Evolutionary conservation across 768 basidiomycete species (phyloP).

Genomic region (Lactifluus subvellereus): DNA sequence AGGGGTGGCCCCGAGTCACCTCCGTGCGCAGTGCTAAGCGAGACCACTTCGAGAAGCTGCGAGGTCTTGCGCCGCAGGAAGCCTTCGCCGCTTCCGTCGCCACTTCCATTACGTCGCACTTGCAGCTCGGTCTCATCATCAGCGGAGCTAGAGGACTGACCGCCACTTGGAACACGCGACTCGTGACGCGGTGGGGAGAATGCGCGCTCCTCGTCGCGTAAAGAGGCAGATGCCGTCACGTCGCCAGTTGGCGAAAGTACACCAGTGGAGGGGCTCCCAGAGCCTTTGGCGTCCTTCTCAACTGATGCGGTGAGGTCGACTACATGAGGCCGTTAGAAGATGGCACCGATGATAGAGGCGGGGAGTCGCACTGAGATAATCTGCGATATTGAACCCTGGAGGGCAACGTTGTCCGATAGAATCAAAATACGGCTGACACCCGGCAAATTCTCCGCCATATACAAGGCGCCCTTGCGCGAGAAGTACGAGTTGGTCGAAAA

Average conservation of each 20-base stretch:
- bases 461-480: constrained; percentile 79
- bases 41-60: constrained; percentile 58
- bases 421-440: constrained; percentile 77
- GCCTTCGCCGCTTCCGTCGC: constrained; percentile 33
- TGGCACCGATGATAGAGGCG: background rate
- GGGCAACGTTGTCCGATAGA: constrained; percentile 81
- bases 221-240: constrained; percentile 30
- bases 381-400: constrained; percentile 93
- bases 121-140: constrained; percentile 50
- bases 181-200: constrained; percentile 26
- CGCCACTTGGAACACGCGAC: constrained; percentile 7
- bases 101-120: constrained; percentile 39
- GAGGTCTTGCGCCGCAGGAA: constrained; percentile 71
- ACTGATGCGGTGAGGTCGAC: constrained; percentile 43
- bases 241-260: constrained; percentile 33
- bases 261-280: constrained; percentile 30
- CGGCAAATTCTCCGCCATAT: constrained; percentile 72
- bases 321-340: constrained; percentile 27
- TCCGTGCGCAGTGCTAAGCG: constrained; percentile 30
- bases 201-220: constrained; percentile 69
- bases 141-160: constrained; percentile 31
- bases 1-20: constrained; percentile 33
- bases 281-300: constrained; percentile 34
- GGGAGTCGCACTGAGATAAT: constrained; percentile 73
- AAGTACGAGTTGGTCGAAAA: constrained; percentile 89